These are phyloP conservation scores for Kwoniella shivajii DNA, from an alignment of 1,284 basidiomycete genomes.

Conservation along the genomic window DNA sequence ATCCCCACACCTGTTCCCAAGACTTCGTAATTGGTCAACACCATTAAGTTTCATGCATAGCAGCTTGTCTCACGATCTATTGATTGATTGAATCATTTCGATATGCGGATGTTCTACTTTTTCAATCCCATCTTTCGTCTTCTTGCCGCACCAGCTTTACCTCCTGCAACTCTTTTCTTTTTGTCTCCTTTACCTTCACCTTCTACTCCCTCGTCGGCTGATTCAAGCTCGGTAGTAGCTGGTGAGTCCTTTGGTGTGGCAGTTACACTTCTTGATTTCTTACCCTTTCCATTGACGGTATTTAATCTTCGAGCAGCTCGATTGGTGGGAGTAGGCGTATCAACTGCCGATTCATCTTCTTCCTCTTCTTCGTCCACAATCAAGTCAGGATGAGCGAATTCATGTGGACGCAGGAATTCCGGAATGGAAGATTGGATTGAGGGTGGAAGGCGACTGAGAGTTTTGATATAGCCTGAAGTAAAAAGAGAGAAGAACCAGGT, in stretches of 20 bases:
- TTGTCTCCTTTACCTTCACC: conserved; percentile 19
- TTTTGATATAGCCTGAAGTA: conserved; percentile 16
- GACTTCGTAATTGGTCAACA: too few species aligned
- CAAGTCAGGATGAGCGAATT: neutral
- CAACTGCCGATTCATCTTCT: conserved; percentile 6
- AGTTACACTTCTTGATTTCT: conserved; percentile 1
- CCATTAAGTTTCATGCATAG: too few species aligned
- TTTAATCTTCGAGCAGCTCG: neutral
- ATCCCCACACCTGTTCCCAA: too few species aligned
- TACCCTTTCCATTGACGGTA: neutral
- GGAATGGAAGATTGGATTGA: conserved; percentile 25
- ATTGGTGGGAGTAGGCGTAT: conserved; percentile 15
- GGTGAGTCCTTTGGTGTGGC: conserved; percentile 25
- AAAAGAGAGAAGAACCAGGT: conserved; percentile 49
- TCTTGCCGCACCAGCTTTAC: conserved; percentile 45
- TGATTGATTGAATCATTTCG: neutral
- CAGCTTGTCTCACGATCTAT: too few species aligned
- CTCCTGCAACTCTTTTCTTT: conserved; percentile 39
- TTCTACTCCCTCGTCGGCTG: conserved; percentile 18
- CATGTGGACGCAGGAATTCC: conserved; percentile 16
- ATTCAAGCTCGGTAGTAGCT: conserved; percentile 22
- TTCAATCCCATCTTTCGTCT: conserved; percentile 49
- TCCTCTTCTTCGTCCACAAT: conserved; percentile 18
- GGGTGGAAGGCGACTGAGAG: conserved; percentile 20
- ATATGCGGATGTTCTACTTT: conserved; percentile 25